Evolutionary conservation across 2,329 filamentous ascomycete species (phyloP).

Genomic region (Sphaerulina musiva): DNA sequence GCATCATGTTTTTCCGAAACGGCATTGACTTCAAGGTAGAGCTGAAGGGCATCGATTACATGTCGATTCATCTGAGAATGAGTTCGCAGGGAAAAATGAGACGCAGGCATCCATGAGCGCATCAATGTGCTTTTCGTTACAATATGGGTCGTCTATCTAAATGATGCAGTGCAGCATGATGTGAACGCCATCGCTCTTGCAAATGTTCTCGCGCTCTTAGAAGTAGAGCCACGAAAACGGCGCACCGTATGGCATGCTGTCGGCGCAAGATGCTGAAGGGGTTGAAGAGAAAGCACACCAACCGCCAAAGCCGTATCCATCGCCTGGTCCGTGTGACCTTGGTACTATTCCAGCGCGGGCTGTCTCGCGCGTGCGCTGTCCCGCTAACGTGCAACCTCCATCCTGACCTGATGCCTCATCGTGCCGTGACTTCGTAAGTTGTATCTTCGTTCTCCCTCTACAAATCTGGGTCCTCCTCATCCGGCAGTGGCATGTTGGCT

Average conservation of each 20-base stretch:
- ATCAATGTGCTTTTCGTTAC: constrained; percentile 22
- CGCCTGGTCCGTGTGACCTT: constrained; percentile 26
- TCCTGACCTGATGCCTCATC: constrained; percentile 13
- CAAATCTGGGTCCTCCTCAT: constrained; percentile 75
- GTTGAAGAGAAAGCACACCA: constrained; percentile 24
- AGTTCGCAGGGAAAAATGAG: neutral
- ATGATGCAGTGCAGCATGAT: constrained; percentile 20
- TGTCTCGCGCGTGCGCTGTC: constrained; percentile 15
- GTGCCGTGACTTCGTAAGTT: constrained; percentile 21
- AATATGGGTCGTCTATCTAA: constrained; percentile 28
- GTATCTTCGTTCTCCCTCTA: constrained; percentile 32
- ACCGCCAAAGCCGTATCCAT: constrained; percentile 25
- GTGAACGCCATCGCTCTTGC: constrained; percentile 27
- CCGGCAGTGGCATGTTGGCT: constrained; percentile 76
- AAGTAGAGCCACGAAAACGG: constrained; percentile 13
- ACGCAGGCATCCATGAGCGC: neutral
- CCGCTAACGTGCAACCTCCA: constrained; percentile 17
- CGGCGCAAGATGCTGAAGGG: constrained; percentile 19
- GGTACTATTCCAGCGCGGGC: constrained; percentile 12
- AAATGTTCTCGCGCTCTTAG: constrained; percentile 10
- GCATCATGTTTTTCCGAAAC: too few relatives aligned
- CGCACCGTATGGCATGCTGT: constrained; percentile 14
- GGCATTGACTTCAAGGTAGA: too few relatives aligned
- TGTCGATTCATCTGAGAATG: neutral
- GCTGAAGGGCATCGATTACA: too few relatives aligned